phyloP scores from a whole-genome alignment of 257 asterid genomes.

The Anisodus tanguticus region DNA sequence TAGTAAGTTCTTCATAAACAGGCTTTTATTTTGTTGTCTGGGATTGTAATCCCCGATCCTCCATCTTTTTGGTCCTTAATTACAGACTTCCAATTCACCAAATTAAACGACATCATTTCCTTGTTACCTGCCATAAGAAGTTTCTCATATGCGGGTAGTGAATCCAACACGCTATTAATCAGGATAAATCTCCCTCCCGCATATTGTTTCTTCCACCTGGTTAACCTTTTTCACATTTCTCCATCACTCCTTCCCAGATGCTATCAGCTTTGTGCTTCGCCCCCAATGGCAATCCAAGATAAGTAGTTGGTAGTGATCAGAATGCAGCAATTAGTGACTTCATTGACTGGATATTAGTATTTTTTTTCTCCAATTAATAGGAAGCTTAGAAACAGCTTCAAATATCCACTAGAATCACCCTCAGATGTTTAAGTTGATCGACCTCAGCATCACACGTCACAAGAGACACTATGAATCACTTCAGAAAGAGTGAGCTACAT shows the following conservation, averaged over 20 bases:
- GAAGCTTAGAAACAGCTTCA: background rate
- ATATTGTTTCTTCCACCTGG: background rate
- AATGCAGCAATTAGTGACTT: background rate
- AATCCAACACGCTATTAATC: background rate
- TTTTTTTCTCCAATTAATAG: background rate
- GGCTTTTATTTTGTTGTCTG: background rate
- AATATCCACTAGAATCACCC: background rate
- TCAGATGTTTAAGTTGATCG: background rate
- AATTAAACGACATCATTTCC: background rate
- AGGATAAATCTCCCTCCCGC: background rate
- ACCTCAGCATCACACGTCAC: background rate
- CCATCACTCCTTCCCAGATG: constrained; percentile 9
- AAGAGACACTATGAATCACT: background rate
- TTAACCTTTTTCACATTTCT: background rate
- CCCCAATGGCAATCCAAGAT: background rate
- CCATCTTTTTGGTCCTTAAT: background rate
- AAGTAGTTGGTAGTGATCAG: background rate
- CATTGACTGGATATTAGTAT: background rate
- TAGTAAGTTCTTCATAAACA: no score
- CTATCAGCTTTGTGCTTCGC: background rate
- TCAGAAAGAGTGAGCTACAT: background rate
- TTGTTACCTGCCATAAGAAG: background rate
- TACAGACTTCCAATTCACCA: background rate
- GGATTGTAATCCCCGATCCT: background rate
- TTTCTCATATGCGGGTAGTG: background rate